Evolutionary conservation across 352 stramenopile species (phyloP).

Genomic region (Thraustochytrium sp.): DNA sequence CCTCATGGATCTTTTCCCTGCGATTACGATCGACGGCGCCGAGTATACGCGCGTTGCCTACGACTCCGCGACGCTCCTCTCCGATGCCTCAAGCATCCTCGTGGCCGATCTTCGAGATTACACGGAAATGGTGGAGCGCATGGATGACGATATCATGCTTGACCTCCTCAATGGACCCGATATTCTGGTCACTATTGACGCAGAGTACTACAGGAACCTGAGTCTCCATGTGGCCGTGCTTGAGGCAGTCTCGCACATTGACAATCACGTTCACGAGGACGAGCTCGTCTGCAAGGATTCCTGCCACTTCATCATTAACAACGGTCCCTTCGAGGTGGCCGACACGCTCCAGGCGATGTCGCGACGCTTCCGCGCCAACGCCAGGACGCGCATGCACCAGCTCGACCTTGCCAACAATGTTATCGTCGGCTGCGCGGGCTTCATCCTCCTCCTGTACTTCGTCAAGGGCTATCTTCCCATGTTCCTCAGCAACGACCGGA

Average conservation of each 20-base stretch:
- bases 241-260: background rate
- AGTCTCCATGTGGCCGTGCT: constrained; percentile 33
- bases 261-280: constrained; percentile 27
- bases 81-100: background rate
- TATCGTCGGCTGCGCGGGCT: background rate
- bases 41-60: background rate
- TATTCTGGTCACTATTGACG: background rate
- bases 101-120: background rate
- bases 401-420: background rate
- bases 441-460: background rate
- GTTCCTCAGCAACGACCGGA: constrained; percentile 23
- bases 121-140: background rate
- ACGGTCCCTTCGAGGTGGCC: background rate
- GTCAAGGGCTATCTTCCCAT: constrained; percentile 30
- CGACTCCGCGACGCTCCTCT: background rate
- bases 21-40: background rate
- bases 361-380: background rate
- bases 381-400: background rate
- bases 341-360: background rate
- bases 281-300: background rate
- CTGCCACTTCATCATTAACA: constrained; percentile 38
- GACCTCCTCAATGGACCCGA: background rate
- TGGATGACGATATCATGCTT: background rate
- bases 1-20: background rate
- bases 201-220: background rate